Evolutionary conservation across 2,329 filamentous ascomycete genomes (phyloP).

Genomic region (Colletotrichum theobromicola): DNA sequence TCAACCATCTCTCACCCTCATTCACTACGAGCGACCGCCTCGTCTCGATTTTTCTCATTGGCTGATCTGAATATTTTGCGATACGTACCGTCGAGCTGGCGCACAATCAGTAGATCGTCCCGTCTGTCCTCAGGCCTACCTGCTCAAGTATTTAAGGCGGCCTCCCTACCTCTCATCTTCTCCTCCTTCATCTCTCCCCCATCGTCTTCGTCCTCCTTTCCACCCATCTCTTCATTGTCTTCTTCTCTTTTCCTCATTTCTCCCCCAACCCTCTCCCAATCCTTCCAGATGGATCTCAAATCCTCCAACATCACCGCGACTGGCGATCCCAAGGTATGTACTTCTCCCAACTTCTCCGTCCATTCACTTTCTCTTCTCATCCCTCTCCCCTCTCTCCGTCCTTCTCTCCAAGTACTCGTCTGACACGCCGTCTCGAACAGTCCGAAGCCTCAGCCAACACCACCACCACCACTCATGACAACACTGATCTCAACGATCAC

Average conservation of each 20-base stretch:
- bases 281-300: no score
- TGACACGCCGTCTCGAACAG: not conserved
- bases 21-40: not conserved
- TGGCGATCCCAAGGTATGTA: no score
- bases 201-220: rapidly evolving
- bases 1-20: not conserved
- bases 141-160: not conserved
- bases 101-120: not conserved
- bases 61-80: not conserved
- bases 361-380: no score
- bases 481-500: not conserved
- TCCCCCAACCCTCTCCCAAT: rapidly evolving
- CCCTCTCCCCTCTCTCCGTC: no score
- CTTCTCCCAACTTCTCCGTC: no score
- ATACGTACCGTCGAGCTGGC: not conserved
- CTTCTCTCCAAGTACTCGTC: no score
- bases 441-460: rapidly evolving
- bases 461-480: not conserved
- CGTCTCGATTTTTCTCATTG: not conserved
- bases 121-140: not conserved
- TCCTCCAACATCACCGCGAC: no score
- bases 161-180: rapidly evolving
- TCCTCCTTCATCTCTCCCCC: not conserved
- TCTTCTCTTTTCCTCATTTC: rapidly evolving
- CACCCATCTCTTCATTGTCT: rapidly evolving